These are phyloP conservation scores for Pinus albicaulis DNA, from an alignment of 75 land plant genomes.

Conservation along the genomic window DNA sequence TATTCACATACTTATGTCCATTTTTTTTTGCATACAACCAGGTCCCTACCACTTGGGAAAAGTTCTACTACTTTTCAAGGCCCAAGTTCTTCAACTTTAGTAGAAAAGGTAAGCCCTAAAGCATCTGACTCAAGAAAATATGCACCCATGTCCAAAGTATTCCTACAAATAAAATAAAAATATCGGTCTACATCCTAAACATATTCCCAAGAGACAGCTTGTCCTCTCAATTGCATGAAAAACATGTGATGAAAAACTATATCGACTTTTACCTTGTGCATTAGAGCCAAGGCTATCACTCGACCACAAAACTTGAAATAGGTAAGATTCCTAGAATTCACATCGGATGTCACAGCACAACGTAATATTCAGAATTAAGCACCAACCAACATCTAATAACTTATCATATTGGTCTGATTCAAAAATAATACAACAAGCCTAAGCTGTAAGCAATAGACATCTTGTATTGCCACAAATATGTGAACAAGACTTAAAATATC, in stretches of 20 bases:
- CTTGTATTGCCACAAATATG: neutral
- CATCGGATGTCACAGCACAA: slow-evolving; percentile 56
- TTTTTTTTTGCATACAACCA: slow-evolving; percentile 73
- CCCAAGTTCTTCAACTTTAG: slow-evolving; percentile 82
- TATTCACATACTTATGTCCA: slow-evolving; percentile 59
- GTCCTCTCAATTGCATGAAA: slow-evolving; percentile 66
- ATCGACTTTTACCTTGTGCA: slow-evolving; percentile 81
- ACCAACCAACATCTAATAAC: neutral
- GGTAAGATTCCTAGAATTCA: slow-evolving; percentile 66
- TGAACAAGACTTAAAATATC: neutral
- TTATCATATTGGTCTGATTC: neutral
- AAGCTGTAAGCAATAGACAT: neutral
- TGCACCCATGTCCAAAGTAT: slow-evolving; percentile 81
- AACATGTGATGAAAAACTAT: slow-evolving; percentile 64
- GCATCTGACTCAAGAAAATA: slow-evolving; percentile 72
- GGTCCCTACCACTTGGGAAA: slow-evolving; percentile 65
- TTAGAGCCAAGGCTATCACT: slow-evolving; percentile 69
- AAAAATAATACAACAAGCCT: neutral
- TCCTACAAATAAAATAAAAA: slow-evolving; percentile 77
- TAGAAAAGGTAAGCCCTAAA: slow-evolving; percentile 83
- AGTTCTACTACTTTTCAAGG: slow-evolving; percentile 67
- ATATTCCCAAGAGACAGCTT: slow-evolving; percentile 66
- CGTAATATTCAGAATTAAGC: neutral
- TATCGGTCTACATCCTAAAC: slow-evolving; percentile 81
- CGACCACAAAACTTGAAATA: slow-evolving; percentile 77